Percentiles rank a stretch among this genome's conserved stretches.
These are phyloP conservation scores for Phytophthora multivora DNA, from an alignment of 352 stramenopile genomes.

Conservation along the genomic window DNA sequence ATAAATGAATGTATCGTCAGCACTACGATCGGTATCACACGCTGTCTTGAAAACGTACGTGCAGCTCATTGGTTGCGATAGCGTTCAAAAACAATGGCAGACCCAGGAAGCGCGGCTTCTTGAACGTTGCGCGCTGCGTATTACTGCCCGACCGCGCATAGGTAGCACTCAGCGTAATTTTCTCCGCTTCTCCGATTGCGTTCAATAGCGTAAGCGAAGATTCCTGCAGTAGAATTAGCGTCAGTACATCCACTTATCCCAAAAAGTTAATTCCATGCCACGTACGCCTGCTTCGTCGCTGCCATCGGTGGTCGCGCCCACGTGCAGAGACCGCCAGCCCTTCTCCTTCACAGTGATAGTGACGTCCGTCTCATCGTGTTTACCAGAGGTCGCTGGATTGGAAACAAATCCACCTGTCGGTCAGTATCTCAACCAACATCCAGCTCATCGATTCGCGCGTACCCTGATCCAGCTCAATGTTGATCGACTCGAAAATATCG, in stretches of 20 bases:
- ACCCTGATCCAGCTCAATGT: conserved; percentile 84
- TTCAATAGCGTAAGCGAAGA: conserved; percentile 87
- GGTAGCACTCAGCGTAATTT: conserved; percentile 77
- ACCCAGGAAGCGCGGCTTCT: conserved; percentile 88
- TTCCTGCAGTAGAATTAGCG: conserved; percentile 46
- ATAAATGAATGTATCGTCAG: neutral
- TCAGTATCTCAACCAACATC: conserved; percentile 4
- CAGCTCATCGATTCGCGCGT: neutral
- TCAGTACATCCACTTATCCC: neutral
- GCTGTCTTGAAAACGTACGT: conserved; percentile 37
- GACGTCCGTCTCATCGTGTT: conserved; percentile 80
- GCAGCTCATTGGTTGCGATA: conserved; percentile 80
- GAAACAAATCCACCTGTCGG: neutral
- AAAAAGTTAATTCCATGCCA: neutral
- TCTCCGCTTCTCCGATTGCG: conserved; percentile 83
- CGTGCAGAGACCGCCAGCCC: conserved; percentile 82
- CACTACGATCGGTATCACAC: neutral
- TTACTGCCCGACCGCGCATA: conserved; percentile 88
- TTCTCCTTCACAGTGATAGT: conserved; percentile 91
- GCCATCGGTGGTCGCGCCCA: conserved; percentile 84
- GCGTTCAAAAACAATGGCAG: conserved; percentile 81
- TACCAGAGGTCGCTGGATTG: conserved; percentile 63
- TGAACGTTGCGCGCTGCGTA: conserved; percentile 81
- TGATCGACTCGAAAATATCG: conserved; percentile 86
- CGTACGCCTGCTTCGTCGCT: conserved; percentile 82